Evolutionary conservation across 768 basidiomycete species (phyloP), one percentile per base, ranked within the genome.

Genomic region (Sporobolomyces roseus): DNA sequence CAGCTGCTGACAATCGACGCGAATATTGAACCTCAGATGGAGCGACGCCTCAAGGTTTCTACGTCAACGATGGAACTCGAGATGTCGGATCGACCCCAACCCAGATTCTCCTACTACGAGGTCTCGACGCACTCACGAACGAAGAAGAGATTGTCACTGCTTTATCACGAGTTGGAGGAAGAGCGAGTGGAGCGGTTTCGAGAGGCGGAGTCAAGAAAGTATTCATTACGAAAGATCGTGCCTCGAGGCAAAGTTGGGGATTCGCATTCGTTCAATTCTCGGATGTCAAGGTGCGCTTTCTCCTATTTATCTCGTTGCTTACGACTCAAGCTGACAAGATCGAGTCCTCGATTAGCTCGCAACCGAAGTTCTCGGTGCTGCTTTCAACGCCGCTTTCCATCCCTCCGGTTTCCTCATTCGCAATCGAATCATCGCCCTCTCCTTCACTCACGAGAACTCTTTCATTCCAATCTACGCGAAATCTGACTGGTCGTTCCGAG

Each of bases 331-430:
- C 23, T 46, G 30, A 55, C 45, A 52, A 12, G 0, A 1, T 9
- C 17, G 29, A 12, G 59, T 58, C 9, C 9, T 33, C 25, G 35
- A 2, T 7, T 63, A 97, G 91, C 87, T 90, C 25, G 92, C 94
- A 2, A 84, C 89, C 7, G 81, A 85, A 0, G 86, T 93, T 13
- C 82, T 98, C 17, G 90, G 86, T 7, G 86, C 87, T n/a, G 88
- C 86, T 10, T 89, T 96, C 86, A 91, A 90, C 46, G 84, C 90
- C 3, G 84, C 87, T 70, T 81, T 89, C 17, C 91, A 96, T 78
- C 93, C 94, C 0, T 85, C 86, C n/a, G 94, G 94, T 8, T 97
- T 97, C 80, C 84, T 90, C 12, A 94, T 98, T 53, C 89, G 89
- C 4, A 88, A 90, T 75, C 84, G 86, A 35, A 89, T 92, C 1